These are phyloP conservation scores for Cadophora sp. DNA, from an alignment of 2,329 filamentous ascomycete genomes.

Conservation along the genomic window DNA sequence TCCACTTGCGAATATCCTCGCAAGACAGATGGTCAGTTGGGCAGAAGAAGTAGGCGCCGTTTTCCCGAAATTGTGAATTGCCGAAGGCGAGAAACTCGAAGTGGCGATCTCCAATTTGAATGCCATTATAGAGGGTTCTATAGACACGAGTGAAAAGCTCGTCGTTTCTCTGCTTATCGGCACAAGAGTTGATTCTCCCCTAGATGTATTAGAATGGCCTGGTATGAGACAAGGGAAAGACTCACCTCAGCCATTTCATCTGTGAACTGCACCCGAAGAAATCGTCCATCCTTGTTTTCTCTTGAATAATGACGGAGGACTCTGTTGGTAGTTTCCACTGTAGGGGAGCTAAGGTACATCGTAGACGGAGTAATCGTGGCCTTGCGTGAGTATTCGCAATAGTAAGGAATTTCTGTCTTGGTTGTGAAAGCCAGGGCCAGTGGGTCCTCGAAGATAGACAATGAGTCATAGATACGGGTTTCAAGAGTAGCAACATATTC, in stretches of 20 bases:
- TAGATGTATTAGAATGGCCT: slow-evolving; percentile 46
- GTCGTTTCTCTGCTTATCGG: slow-evolving; percentile 62
- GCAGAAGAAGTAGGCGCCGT: slow-evolving; percentile 92
- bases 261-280: slow-evolving; percentile 87
- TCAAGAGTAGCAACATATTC: slow-evolving; percentile 75
- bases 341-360: slow-evolving; percentile 78
- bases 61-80: slow-evolving; percentile 92
- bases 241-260: slow-evolving; percentile 67
- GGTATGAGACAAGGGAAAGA: slow-evolving; percentile 35
- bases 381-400: slow-evolving; percentile 79
- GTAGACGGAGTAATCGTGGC: slow-evolving; percentile 85
- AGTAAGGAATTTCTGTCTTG: slow-evolving; percentile 64
- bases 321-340: slow-evolving; percentile 86
- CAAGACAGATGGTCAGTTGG: slow-evolving; percentile 71
- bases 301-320: slow-evolving; percentile 74
- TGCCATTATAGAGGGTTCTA: slow-evolving; percentile 76
- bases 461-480: slow-evolving; percentile 69
- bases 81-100: slow-evolving; percentile 95
- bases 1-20: slow-evolving; percentile 80
- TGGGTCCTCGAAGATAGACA: slow-evolving; percentile 70
- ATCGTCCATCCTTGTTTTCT: slow-evolving; percentile 72
- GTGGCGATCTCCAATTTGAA: slow-evolving; percentile 78
- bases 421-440: slow-evolving; percentile 56
- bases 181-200: slow-evolving; percentile 64
- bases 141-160: slow-evolving; percentile 78